A percentile compares a stretch with the other conserved stretches of the same genome.
Evolutionary conservation across 352 stramenopile genomes (phyloP).

Genomic region (Phytophthora cactorum): DNA sequence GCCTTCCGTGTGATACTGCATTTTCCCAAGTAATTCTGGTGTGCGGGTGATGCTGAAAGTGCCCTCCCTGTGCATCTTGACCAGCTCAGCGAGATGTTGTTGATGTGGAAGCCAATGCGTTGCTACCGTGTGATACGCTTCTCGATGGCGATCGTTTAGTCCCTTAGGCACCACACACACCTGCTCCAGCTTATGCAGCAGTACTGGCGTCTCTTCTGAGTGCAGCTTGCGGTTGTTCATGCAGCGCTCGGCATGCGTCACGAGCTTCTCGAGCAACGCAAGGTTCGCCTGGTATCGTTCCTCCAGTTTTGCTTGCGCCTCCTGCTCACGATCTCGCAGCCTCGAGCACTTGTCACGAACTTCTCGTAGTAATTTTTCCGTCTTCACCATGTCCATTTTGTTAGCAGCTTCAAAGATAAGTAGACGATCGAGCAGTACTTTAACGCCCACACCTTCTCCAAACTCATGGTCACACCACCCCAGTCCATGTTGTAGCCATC

Average conservation of each 20-base stretch:
- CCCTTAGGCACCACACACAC: constrained; percentile 62
- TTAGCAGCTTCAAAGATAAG: constrained; percentile 69
- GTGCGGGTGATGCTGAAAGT: constrained; percentile 83
- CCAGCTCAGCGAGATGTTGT: constrained; percentile 27
- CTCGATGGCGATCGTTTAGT: constrained; percentile 10
- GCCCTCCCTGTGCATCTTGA: constrained; percentile 79
- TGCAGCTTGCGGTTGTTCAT: constrained; percentile 84
- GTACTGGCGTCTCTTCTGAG: constrained; percentile 61
- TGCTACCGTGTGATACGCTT: constrained; percentile 75
- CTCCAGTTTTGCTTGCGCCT: constrained; percentile 49
- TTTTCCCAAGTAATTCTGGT: constrained; percentile 58
- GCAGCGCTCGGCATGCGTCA: constrained; percentile 60
- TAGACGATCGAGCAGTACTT: constrained; percentile 59
- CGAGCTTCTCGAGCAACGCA: constrained; percentile 56
- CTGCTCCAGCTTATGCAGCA: constrained; percentile 72
- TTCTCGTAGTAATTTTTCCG: constrained; percentile 59
- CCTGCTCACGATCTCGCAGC: constrained; percentile 49
- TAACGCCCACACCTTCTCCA: constrained; percentile 66
- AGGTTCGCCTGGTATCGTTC: constrained; percentile 49
- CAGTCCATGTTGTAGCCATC: constrained; percentile 68
- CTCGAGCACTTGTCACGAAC: constrained; percentile 70
- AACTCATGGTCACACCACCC: constrained; percentile 66
- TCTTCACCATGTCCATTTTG: constrained; percentile 84
- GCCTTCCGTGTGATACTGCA: constrained; percentile 62
- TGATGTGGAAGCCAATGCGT: constrained; percentile 22